Base-by-base conservation (phyloP, 371 early-diverging fungal species). In the Chytridium lagenaria region DNA sequence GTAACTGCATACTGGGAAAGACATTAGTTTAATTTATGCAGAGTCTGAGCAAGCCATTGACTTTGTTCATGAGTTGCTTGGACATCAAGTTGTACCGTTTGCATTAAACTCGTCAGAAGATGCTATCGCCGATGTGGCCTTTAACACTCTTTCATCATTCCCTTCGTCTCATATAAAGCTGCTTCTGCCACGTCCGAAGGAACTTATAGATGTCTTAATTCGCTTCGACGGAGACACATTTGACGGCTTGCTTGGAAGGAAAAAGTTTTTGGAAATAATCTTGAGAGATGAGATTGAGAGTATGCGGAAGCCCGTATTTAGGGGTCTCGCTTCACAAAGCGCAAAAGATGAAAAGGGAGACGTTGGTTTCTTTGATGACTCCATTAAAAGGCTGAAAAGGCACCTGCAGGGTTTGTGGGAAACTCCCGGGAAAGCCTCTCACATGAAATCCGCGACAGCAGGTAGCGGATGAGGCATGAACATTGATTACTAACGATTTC, bases 281-380 rank as follows among this genome's bases (percentile, higher is more conserved):
- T 5, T 52, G 5, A 52, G 5, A 5, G 5, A 5, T 5, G 55
- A 52, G 23, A 52, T 52, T 26, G 55, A 52, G 5, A 26, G n/a
- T 5, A 52, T 52, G 55, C 12, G 55, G n/a, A 52, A 52, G 55
- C 55, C 55, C 7, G 55, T 52, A 22, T 52, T 52, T 23, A 52
- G 23, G 23, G 55, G n/a, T 26, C 26, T 52, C 5, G 7, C 55
- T 26, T 15, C 55, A 22, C 26, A n/a, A 26, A 52, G 26, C 26
- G 12, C 55, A 52, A 26, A 26, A 12, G 55, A 52, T 5, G 55
- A 52, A 10, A 23, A 23, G 5, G 12, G n/a, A n/a, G 55, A 5
- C 55, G 12, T 5, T 12, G 5, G 23, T 26, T 23, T 15, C 5
- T 52, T 52, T 7, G 55, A 52, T n/a, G 55, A 12, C 5, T 10